Evolutionary conservation across 2,329 filamentous ascomycete species (phyloP).

Genomic region (Diplodia seriata): DNA sequence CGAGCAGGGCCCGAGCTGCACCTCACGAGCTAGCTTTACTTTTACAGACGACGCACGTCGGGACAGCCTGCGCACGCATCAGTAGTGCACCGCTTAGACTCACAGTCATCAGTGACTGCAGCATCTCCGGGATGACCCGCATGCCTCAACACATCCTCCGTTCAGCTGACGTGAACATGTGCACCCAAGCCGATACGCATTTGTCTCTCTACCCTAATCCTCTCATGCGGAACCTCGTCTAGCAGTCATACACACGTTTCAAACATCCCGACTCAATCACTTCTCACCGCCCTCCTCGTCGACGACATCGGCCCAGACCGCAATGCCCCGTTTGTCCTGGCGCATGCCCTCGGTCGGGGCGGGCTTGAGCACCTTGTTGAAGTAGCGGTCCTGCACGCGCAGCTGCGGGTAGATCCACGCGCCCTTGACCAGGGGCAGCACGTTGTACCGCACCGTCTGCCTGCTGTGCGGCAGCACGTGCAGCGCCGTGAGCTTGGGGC

Average conservation of each 20-base stretch:
- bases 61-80: background rate
- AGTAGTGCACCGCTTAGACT: background rate
- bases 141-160: background rate
- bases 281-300: slow-evolving; percentile 36
- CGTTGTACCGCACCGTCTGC: slow-evolving; percentile 72
- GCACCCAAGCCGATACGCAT: slow-evolving; percentile 12
- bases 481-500: slow-evolving; percentile 78
- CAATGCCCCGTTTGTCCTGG: slow-evolving; percentile 59
- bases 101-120: background rate
- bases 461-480: slow-evolving; percentile 84
- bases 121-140: slow-evolving; percentile 17
- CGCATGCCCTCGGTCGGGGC: slow-evolving; percentile 75
- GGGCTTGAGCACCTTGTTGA: slow-evolving; percentile 86
- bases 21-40: background rate
- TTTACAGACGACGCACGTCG: background rate
- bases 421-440: slow-evolving; percentile 70
- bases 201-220: background rate
- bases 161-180: slow-evolving; percentile 25
- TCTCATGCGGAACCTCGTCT: slow-evolving; percentile 4
- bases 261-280: slow-evolving; percentile 8
- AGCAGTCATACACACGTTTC: slow-evolving; percentile 24
- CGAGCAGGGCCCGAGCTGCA: background rate
- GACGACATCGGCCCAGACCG: slow-evolving; percentile 43
- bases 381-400: slow-evolving; percentile 86
- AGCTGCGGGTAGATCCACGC: slow-evolving; percentile 75